A percentile compares a stretch with the other conserved stretches of the same genome.
Conservation (phyloP, 805 yeast species). For the Suhomyces emberorum region DNA sequence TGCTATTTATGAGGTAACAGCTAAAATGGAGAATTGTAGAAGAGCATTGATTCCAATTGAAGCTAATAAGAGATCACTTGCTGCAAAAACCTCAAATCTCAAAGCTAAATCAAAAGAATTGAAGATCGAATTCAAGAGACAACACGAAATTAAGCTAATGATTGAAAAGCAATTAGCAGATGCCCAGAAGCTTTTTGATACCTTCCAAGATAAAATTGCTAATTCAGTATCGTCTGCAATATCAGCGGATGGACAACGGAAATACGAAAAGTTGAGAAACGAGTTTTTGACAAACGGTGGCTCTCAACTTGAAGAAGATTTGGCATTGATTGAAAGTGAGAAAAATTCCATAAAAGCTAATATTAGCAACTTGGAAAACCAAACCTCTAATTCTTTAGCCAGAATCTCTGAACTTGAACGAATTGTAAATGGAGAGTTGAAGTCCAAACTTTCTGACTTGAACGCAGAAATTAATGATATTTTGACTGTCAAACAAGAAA, state of each 20-base stretch:
- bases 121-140: conserved; percentile 50
- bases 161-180: conserved; percentile 50
- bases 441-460: conserved; percentile 29
- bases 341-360: conserved; percentile 38
- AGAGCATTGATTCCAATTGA: conserved; percentile 58
- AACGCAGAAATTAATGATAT: conserved; percentile 29
- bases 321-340: conserved; percentile 40
- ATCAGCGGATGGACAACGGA: conserved; percentile 49
- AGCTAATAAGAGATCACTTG: conserved; percentile 50
- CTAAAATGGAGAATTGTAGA: conserved; percentile 42
- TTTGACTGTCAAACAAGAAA: conserved; percentile 25
- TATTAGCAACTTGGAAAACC: conserved; percentile 22
- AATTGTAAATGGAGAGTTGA: conserved; percentile 32
- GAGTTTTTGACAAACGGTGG: conserved; percentile 55
- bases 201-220: conserved; percentile 26
- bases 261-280: conserved; percentile 58
- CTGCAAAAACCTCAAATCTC: conserved; percentile 44
- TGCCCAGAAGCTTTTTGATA: conserved; percentile 26
- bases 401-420: conserved; percentile 41
- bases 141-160: conserved; percentile 39
- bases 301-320: conserved; percentile 51
- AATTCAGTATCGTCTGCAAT: conserved; percentile 25
- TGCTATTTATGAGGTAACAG: conserved; percentile 32
- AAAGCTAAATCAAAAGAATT: conserved; percentile 50
- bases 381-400: conserved; percentile 34